These are phyloP conservation scores for Cordyceps militaris DNA, from an alignment of 2,329 filamentous ascomycete species.

Conservation along the genomic window DNA sequence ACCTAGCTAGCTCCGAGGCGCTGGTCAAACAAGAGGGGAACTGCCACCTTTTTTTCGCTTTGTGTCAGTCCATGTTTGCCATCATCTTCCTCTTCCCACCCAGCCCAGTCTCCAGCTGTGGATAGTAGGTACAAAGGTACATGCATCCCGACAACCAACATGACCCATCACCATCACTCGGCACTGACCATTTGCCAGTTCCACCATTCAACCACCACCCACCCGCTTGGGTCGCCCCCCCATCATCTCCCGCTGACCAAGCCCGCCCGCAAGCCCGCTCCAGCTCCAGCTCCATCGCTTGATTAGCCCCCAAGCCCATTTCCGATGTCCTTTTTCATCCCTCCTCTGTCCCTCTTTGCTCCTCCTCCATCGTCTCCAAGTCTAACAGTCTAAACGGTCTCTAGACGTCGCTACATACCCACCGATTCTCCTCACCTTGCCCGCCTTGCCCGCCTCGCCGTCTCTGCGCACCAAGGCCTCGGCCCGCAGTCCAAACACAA, in stretches of 20 bases:
- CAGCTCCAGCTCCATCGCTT: neutral
- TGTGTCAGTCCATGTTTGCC: neutral
- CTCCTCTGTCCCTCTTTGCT: neutral
- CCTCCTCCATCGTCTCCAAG: neutral
- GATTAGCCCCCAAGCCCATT: neutral
- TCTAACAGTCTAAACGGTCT: neutral
- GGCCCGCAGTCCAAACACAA: neutral
- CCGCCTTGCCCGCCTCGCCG: neutral
- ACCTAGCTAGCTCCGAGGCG: neutral
- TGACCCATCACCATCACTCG: too few relatives aligned
- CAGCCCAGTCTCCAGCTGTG: neutral
- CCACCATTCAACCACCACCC: too few relatives aligned
- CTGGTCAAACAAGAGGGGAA: neutral
- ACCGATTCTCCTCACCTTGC: neutral
- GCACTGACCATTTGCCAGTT: too few relatives aligned
- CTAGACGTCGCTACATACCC: neutral
- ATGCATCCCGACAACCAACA: too few relatives aligned
- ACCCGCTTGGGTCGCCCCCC: too few relatives aligned
- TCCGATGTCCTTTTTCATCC: neutral
- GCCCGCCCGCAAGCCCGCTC: neutral
- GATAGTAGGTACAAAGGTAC: neutral
- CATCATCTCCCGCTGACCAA: slow-evolving; percentile 5
- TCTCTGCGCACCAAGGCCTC: neutral
- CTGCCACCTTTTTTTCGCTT: neutral
- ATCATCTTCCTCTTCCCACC: neutral